These are phyloP conservation scores for Ogataea ganodermae DNA, from an alignment of 805 yeast species.

Conservation along the genomic window DNA sequence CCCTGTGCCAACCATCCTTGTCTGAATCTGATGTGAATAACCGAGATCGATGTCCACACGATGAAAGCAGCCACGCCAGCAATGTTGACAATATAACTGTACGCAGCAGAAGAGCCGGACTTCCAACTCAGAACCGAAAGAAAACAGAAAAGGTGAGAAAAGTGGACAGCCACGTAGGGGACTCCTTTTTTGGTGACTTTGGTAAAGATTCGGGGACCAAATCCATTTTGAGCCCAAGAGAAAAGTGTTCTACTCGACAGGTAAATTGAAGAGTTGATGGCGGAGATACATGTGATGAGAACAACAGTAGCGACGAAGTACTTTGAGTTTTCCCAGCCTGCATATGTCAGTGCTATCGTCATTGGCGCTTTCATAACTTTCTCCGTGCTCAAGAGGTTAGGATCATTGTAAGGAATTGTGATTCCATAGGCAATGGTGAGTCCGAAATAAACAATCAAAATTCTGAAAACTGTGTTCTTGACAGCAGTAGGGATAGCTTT, in stretches of 20 bases:
- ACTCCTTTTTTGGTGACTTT: conserved; percentile 56
- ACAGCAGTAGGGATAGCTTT: conserved; percentile 56
- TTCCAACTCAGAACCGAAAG: conserved; percentile 55
- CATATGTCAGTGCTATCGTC: conserved; percentile 45
- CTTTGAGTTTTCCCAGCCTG: conserved; percentile 43
- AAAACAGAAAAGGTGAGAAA: conserved; percentile 54
- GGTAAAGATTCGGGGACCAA: conserved; percentile 58
- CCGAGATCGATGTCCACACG: conserved; percentile 60
- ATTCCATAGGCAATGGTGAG: conserved; percentile 55
- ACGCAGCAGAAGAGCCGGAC: conserved; percentile 60
- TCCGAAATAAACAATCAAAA: conserved; percentile 53
- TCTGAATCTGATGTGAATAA: conserved; percentile 53
- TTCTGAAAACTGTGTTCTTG: conserved; percentile 54
- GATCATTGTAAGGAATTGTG: conserved; percentile 55
- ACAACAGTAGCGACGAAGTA: conserved; percentile 51
- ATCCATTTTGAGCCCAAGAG: conserved; percentile 58
- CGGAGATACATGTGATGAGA: conserved; percentile 60
- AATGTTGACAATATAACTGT: conserved; percentile 56
- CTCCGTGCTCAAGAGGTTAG: conserved; percentile 38
- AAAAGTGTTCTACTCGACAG: conserved; percentile 66
- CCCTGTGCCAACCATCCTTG: conserved; percentile 21
- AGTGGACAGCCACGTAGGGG: conserved; percentile 57
- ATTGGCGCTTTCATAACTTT: conserved; percentile 43
- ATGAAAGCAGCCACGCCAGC: conserved; percentile 65
- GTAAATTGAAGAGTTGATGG: conserved; percentile 65